Conservation (phyloP, 495 filamentous ascomycete species). For the Tuber borchii region DNA sequence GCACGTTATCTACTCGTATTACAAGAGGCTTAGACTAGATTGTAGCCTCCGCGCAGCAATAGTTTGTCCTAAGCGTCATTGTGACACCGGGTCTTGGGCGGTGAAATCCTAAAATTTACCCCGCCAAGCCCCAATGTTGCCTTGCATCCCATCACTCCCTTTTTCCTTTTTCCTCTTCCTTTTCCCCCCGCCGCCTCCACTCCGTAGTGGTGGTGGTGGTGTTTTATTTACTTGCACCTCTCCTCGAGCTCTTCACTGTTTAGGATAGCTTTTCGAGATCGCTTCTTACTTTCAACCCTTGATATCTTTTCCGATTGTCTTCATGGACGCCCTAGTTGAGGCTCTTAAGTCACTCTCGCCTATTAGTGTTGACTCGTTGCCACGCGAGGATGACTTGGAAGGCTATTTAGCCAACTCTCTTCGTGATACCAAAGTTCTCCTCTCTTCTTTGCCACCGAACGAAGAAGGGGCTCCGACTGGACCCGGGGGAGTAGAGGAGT, state of each 20-base stretch:
- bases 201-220: neutral
- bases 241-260: neutral
- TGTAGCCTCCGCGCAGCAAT: neutral
- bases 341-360: slow-evolving; percentile 70
- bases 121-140: neutral
- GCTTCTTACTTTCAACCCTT: neutral
- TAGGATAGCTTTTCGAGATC: neutral
- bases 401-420: slow-evolving; percentile 53
- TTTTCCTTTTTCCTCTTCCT: neutral
- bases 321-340: slow-evolving; percentile 61
- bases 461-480: slow-evolving; percentile 30
- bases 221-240: neutral
- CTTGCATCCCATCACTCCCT: neutral
- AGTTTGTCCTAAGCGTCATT: neutral
- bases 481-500: slow-evolving; percentile 44
- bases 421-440: slow-evolving; percentile 57
- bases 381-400: slow-evolving; percentile 50
- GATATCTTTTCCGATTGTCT: neutral
- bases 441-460: slow-evolving; percentile 60
- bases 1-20: too few relatives aligned
- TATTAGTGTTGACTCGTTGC: slow-evolving; percentile 51
- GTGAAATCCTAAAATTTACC: neutral
- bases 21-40: too few relatives aligned
- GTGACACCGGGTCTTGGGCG: neutral
- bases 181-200: neutral